Evolutionary conservation across 495 filamentous ascomycete species (phyloP).

Genomic region (Aspergillus saccharolyticus): DNA sequence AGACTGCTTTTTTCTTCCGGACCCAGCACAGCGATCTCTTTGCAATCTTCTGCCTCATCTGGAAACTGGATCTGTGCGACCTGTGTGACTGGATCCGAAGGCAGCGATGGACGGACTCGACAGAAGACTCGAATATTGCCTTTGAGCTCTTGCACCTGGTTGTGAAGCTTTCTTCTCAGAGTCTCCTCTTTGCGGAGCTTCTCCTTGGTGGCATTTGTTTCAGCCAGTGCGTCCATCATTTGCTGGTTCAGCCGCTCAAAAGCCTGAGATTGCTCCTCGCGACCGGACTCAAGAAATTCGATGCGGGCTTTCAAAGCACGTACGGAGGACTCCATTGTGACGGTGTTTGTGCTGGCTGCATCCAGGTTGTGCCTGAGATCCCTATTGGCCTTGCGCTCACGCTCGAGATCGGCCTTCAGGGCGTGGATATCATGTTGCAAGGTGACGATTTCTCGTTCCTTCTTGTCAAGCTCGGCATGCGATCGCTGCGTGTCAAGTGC

Average conservation of each 20-base stretch:
- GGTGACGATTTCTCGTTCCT: conserved; percentile 53
- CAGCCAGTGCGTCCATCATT: conserved; percentile 68
- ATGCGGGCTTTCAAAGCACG: conserved; percentile 71
- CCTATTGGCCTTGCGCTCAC: conserved; percentile 52
- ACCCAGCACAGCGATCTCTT: conserved; percentile 80
- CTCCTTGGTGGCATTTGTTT: conserved; percentile 64
- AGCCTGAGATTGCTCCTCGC: conserved; percentile 74
- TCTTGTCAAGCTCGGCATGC: conserved; percentile 57
- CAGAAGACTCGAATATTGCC: conserved; percentile 99
- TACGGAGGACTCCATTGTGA: conserved; percentile 66
- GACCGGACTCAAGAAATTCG: conserved; percentile 82
- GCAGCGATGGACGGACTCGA: conserved; percentile 79
- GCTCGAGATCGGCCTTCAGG: conserved; percentile 55
- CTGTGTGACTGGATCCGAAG: conserved; percentile 49
- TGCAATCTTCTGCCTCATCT: conserved; percentile 66
- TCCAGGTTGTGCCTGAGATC: conserved; percentile 58
- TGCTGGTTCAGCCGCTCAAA: conserved; percentile 71
- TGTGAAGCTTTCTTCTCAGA: conserved; percentile 85
- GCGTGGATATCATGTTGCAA: conserved; percentile 49
- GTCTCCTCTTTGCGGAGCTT: conserved; percentile 91
- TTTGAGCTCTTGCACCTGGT: conserved; percentile 97
- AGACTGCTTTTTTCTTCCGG: conserved; percentile 79
- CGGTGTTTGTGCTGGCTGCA: conserved; percentile 55
- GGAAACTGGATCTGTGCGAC: conserved; percentile 72
- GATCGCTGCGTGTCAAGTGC: conserved; percentile 58